Conservation (phyloP, 2,329 filamentous ascomycete species). For the Penicillium oxalicum region DNA sequence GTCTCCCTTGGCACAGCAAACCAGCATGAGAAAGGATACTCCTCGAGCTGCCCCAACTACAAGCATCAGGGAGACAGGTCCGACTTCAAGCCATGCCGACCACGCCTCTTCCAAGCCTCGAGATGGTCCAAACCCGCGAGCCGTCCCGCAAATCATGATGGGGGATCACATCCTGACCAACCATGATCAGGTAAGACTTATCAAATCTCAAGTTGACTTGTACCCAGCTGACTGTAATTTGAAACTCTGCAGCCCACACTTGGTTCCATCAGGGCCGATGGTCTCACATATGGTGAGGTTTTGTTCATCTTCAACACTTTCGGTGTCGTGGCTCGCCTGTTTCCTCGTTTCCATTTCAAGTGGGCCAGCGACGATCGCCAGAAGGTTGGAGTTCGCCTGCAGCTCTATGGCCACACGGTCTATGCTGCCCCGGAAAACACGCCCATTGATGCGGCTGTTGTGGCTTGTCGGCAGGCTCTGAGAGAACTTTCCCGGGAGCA, state of each 20-base stretch:
- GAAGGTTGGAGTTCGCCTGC: conserved; percentile 20
- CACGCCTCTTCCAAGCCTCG: too few relatives aligned
- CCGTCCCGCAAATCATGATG: too few relatives aligned
- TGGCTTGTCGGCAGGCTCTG: conserved; percentile 25
- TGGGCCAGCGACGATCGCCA: conserved; percentile 8
- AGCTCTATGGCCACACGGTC: conserved; percentile 27
- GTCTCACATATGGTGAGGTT: not conserved
- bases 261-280: not conserved
- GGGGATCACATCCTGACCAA: not conserved
- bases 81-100: too few relatives aligned
- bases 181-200: not conserved
- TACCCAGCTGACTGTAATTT: not conserved
- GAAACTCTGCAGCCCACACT: not conserved
- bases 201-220: too few relatives aligned
- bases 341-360: conserved; percentile 22
- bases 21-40: too few relatives aligned
- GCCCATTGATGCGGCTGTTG: conserved; percentile 18
- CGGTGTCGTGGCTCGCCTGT: conserved; percentile 19
- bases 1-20: too few relatives aligned
- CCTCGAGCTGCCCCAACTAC: too few relatives aligned
- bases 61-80: too few relatives aligned
- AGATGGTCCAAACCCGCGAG: too few relatives aligned
- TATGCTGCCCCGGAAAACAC: conserved; percentile 7
- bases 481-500: conserved; percentile 18
- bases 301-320: conserved; percentile 32